Evolutionary conservation across 75 land plant species (phyloP).

Genomic region (Picea sitchensis): DNA sequence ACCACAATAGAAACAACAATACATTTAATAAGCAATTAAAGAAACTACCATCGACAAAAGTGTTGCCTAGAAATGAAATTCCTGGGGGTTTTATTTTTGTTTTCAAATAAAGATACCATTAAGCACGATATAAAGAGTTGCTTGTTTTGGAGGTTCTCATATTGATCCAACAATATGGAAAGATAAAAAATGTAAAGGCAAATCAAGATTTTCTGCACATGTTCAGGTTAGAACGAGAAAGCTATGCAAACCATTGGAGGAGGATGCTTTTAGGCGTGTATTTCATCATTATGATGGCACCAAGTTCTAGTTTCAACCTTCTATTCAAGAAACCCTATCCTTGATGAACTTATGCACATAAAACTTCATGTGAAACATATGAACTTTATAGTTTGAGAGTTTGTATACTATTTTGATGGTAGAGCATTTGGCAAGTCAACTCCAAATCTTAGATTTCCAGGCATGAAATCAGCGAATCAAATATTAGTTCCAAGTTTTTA

Average conservation of each 20-base stretch:
- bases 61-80: no score
- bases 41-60: no score
- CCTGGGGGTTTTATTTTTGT: no score
- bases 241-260: slow-evolving; percentile 72
- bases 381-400: no score
- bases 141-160: slow-evolving; percentile 82
- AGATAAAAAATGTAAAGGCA: slow-evolving; percentile 81
- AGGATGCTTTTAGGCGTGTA: slow-evolving; percentile 83
- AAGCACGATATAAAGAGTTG: slow-evolving; percentile 13
- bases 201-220: slow-evolving; percentile 85
- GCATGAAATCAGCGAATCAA: no score
- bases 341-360: slow-evolving; percentile 36
- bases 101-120: no score
- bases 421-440: no score
- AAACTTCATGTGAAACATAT: slow-evolving; percentile 9
- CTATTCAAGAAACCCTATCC: slow-evolving; percentile 17
- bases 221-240: slow-evolving; percentile 83
- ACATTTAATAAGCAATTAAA: no score
- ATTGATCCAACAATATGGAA: slow-evolving; percentile 93
- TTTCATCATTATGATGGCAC: slow-evolving; percentile 91
- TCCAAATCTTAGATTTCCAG: no score
- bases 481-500: no score
- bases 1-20: no score
- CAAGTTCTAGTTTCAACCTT: slow-evolving; percentile 67
- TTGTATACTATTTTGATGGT: no score